phyloP scores from a whole-genome alignment of 352 stramenopile species.

The Saprolegnia diclina region DNA sequence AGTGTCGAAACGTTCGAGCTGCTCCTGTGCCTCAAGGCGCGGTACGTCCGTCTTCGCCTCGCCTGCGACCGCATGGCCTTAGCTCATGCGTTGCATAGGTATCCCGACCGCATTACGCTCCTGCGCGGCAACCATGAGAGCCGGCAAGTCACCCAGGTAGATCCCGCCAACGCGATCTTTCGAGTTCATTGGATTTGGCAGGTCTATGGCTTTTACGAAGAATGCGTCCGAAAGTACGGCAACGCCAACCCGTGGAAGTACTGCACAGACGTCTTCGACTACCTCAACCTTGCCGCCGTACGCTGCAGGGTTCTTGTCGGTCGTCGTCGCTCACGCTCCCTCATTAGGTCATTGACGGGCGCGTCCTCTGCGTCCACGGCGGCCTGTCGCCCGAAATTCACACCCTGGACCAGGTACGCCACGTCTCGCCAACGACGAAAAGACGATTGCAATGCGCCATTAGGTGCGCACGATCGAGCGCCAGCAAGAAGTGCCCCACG shows the following conservation, averaged over 20 bases:
- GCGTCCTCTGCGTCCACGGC: constrained; percentile 91
- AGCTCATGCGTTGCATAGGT: constrained; percentile 29
- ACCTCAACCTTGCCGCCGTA: constrained; percentile 88
- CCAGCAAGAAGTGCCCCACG: constrained; percentile 93
- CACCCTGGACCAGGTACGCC: constrained; percentile 80
- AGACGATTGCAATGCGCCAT: neutral
- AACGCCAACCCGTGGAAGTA: constrained; percentile 95
- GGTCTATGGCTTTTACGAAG: constrained; percentile 97
- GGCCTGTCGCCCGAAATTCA: constrained; percentile 92
- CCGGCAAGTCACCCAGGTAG: constrained; percentile 88
- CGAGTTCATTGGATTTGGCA: neutral
- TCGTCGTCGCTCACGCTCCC: constrained; percentile 25
- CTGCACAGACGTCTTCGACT: constrained; percentile 96
- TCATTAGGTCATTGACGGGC: constrained; percentile 80
- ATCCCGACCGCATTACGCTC: constrained; percentile 84
- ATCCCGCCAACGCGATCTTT: neutral
- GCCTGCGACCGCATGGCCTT: neutral
- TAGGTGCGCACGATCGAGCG: constrained; percentile 95
- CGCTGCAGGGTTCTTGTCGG: neutral
- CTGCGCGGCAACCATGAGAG: constrained; percentile 87
- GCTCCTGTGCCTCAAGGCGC: constrained; percentile 79
- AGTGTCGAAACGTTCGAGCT: constrained; percentile 88
- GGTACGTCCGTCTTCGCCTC: constrained; percentile 18
- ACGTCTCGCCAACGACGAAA: neutral
- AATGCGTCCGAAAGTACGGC: constrained; percentile 96